Evolutionary conservation across 2,329 filamentous ascomycete species (phyloP), one percentile per base, ranked within the genome.

Genomic region (Arthroderma sp.): DNA sequence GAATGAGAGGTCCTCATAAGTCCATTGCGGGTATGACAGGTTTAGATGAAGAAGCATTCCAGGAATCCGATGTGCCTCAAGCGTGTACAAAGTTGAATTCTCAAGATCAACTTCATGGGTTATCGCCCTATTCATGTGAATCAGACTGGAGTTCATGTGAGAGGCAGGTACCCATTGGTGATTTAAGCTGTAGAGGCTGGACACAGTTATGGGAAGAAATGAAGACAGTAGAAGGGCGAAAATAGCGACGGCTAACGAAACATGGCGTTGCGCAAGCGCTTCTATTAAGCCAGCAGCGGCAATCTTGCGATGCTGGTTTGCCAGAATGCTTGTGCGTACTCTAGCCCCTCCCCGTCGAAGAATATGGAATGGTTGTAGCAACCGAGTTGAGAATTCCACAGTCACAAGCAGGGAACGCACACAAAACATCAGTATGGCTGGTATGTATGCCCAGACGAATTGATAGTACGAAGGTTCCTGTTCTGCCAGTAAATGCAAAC

Each of bases 361-460:
- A 7, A 10, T 8, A 29, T 37, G 27, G 34, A 29, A 44, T 6
- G 42, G 42, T 3, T 44, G 36, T n/a, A 44, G 39, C 4, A 44
- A 15, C 15, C 27, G 10, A n/a, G 42, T 28, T 7, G 22, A 15
- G 7, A 44, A 44, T n/a, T 44, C 15, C 34, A 44, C 22, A 5
- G 29, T 29, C 15, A 29, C 8, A 15, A 28, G 38, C 2, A 44
- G 8, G 28, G 22, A 5, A 8, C 34, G 27, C 3, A 38, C 22
- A 1, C 6, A 10, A 6, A 44, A 8, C 42, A 44, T 44, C 11
- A 31, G 3, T 6, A 44, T 6, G 2, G 42, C 27, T 3, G 42
- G 42, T 28, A 44, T 44, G 5, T 44, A 44, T 4, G 29, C 36
- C 42, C 42, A 44, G 7, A 30, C 9, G 22, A 29, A 44, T 6